A percentile compares a stretch with the other conserved stretches of the same genome.
Evolutionary conservation across 148 eudicot genomes (phyloP).

Genomic region (Rhododendron mucronatum): DNA sequence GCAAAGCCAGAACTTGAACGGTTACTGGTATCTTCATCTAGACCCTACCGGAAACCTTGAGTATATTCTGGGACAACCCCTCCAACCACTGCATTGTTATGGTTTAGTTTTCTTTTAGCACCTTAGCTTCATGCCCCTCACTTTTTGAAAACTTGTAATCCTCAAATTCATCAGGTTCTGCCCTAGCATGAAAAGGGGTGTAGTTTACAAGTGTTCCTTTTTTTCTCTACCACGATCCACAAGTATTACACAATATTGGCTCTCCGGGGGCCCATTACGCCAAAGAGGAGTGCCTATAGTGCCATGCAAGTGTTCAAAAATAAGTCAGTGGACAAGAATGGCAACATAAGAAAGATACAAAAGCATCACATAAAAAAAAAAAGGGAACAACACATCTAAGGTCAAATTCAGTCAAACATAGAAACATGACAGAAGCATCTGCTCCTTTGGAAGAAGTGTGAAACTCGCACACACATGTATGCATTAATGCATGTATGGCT

Average conservation of each 20-base stretch:
- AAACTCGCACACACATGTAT: not conserved
- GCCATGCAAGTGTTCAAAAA: not conserved
- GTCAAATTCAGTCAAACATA: constrained; percentile 3
- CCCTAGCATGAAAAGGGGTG: too few species aligned
- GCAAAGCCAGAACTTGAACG: constrained; percentile 98
- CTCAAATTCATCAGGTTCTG: constrained; percentile 48
- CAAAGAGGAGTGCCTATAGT: too few species aligned
- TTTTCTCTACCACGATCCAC: too few species aligned
- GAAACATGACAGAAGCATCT: not conserved
- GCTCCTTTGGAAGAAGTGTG: not conserved
- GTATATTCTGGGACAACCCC: constrained; percentile 30
- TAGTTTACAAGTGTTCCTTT: too few species aligned
- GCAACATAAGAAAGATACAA: not conserved
- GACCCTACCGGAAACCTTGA: constrained; percentile 39
- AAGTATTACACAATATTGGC: too few species aligned
- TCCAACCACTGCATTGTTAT: constrained; percentile 34
- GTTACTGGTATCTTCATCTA: constrained; percentile 84
- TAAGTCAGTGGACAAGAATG: not conserved
- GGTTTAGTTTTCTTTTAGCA: constrained; percentile 56
- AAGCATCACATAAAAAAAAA: not conserved
- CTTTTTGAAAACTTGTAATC: constrained; percentile 48
- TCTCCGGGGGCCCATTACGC: too few species aligned
- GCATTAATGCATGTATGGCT: not conserved
- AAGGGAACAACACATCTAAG: not conserved
- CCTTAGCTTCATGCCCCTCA: constrained; percentile 58